Evolutionary conservation across 2,329 filamentous ascomycete species (phyloP), one percentile per base, ranked within the genome.

Genomic region (Nothophaeocryptopus gaeumannii): DNA sequence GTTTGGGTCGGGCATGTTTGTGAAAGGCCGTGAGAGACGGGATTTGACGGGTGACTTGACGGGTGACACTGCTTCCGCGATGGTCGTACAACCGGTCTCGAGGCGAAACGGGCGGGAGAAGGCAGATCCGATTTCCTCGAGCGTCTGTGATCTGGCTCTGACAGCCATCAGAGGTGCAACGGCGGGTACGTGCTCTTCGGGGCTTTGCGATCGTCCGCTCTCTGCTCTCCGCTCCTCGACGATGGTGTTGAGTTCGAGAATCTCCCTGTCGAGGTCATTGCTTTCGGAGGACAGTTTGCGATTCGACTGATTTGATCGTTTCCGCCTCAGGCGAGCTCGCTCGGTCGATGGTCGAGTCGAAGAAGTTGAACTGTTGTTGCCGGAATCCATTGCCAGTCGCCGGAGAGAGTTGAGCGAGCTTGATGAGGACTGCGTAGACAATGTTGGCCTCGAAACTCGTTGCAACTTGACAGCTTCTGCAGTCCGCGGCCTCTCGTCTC

Each of bases 181-280:
- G 46, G 73, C 72, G n/a, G 73, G 71, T 1, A 76, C 64, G 53
- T 76, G 74, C 61, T 53, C 65, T 8, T 39, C 51, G 11, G 51
- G 47, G 26, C 43, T 56, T 59, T 61, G 50, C 1, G 54, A 58
- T 56, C 51, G 57, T 8, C 45, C 33, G 8, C 66, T 64, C 40
- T 70, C 70, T n/a, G 68, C 69, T n/a, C 72, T 63, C 12, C 69
- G 68, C 56, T 76, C 72, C 57, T 76, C 72, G 41, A 76, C 69
- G 44, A 76, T 76, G 15, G 71, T 75, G 61, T 77, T 75, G 47
- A 76, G 68, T 58, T 76, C 74, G 3, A 72, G 66, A 45, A 76
- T 72, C 11, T 72, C 74, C 32, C 70, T 67, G 31, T 77, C 74
- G 8, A 76, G 62, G 39, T 72, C 56, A 16, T 47, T 45, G 40